Evolutionary conservation across 2,329 filamentous ascomycete species (phyloP).

Genomic region (Colletotrichum tropicicola): DNA sequence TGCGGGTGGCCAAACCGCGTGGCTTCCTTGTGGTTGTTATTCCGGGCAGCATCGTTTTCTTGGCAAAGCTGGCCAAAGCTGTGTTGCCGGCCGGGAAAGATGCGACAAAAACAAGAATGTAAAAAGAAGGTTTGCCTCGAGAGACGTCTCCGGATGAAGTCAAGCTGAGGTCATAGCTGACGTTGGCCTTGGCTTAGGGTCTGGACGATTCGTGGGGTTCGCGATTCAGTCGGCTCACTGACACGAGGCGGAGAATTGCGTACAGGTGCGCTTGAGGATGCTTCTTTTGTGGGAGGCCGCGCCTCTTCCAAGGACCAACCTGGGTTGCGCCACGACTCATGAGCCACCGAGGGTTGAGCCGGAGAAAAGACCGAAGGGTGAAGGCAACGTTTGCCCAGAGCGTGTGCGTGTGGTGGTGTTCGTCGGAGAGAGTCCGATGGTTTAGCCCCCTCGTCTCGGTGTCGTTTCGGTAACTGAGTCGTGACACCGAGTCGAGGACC

Average conservation of each 20-base stretch:
- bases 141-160: constrained; percentile 6
- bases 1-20: constrained; percentile 15
- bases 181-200: not conserved
- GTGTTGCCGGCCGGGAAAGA: not conserved
- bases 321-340: constrained; percentile 5
- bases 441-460: constrained; percentile 4
- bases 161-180: constrained; percentile 23
- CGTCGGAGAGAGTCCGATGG: constrained; percentile 4
- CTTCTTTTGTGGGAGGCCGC: not conserved
- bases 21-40: not conserved
- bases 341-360: not conserved
- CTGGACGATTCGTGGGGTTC: constrained; percentile 2
- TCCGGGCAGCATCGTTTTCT: not conserved
- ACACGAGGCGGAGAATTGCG: not conserved
- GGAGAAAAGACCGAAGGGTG: not conserved
- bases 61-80: not conserved
- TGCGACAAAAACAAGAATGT: not conserved
- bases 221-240: constrained; percentile 11
- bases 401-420: not conserved
- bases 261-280: constrained; percentile 14
- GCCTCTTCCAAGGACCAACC: constrained; percentile 6
- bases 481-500: not conserved
- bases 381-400: too few relatives aligned
- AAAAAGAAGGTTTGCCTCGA: not conserved
- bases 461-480: constrained; percentile 15